Conservation (phyloP, 75 land plant genomes). For the Selaginella moellendorffii region DNA sequence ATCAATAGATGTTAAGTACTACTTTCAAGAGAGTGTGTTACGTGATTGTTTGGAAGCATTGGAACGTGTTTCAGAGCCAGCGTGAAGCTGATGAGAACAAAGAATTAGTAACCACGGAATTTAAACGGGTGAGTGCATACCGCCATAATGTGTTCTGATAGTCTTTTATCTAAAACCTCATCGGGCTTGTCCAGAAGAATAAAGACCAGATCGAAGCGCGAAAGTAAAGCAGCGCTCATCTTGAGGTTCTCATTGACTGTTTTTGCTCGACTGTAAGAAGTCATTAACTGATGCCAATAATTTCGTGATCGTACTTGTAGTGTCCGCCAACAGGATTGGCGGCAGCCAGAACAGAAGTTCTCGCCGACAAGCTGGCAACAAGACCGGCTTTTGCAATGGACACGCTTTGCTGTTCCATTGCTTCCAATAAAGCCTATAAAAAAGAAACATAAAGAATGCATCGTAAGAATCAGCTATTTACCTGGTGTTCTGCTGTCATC, state of each 20-base stretch:
- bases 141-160: conserved; percentile 89
- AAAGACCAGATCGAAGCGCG: conserved; percentile 84
- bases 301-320: conserved; percentile 50
- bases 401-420: conserved; percentile 98
- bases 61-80: conserved; percentile 41
- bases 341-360: conserved; percentile 88
- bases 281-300: neutral
- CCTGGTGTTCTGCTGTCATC: conserved; percentile 97
- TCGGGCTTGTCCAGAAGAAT: conserved; percentile 85
- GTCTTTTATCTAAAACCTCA: conserved; percentile 61
- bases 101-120: neutral
- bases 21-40: too few species aligned
- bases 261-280: conserved; percentile 80
- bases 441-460: neutral
- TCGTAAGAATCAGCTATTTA: too few species aligned
- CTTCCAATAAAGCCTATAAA: conserved; percentile 71
- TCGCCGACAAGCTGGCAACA: conserved; percentile 89
- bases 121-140: conserved; percentile 30
- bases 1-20: neutral
- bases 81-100: conserved; percentile 55
- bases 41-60: conserved; percentile 36
- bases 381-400: conserved; percentile 99
- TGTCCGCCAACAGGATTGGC: conserved; percentile 99
- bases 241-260: conserved; percentile 97
- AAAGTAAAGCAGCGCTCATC: conserved; percentile 86